A percentile compares a stretch with the other conserved stretches of the same genome.
Evolutionary conservation across 2,329 filamentous ascomycete genomes (phyloP).

Genomic region (Beauveria australis): DNA sequence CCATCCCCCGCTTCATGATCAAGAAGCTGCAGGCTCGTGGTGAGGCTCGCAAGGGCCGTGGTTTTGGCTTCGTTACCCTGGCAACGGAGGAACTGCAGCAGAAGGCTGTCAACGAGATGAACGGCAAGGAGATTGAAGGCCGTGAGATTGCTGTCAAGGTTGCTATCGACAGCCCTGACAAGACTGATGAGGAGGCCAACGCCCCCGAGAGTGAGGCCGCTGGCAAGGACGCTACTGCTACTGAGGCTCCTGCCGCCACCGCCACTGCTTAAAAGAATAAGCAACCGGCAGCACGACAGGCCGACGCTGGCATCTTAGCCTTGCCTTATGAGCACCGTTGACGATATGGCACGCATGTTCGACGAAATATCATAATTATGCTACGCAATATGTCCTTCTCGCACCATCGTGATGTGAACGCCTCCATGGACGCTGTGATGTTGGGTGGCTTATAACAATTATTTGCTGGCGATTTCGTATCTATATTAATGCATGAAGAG

Average conservation of each 20-base stretch:
- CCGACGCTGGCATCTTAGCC: constrained; percentile 4
- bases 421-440: constrained; percentile 2
- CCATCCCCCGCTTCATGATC: constrained; percentile 99
- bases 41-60: constrained; percentile 97
- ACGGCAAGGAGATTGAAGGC: constrained; percentile 97
- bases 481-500: constrained; percentile 8
- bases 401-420: constrained; percentile 3
- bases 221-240: constrained; percentile 30
- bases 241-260: constrained; percentile 21
- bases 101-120: constrained; percentile 97
- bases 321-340: constrained; percentile 23
- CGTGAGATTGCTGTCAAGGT: constrained; percentile 99
- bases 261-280: constrained; percentile 23
- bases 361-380: constrained; percentile 28
- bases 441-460: constrained; percentile 12
- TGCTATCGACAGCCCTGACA: constrained; percentile 97
- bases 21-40: constrained; percentile 99
- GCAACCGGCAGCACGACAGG: constrained; percentile 6
- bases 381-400: not conserved
- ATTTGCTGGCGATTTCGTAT: constrained; percentile 11
- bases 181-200: constrained; percentile 79
- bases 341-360: constrained; percentile 31
- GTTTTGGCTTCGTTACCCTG: constrained; percentile 96
- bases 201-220: constrained; percentile 37
- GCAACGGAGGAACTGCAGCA: constrained; percentile 92